These are phyloP conservation scores for Cercospora sojina DNA, from an alignment of 2,329 filamentous ascomycete genomes.

Conservation along the genomic window DNA sequence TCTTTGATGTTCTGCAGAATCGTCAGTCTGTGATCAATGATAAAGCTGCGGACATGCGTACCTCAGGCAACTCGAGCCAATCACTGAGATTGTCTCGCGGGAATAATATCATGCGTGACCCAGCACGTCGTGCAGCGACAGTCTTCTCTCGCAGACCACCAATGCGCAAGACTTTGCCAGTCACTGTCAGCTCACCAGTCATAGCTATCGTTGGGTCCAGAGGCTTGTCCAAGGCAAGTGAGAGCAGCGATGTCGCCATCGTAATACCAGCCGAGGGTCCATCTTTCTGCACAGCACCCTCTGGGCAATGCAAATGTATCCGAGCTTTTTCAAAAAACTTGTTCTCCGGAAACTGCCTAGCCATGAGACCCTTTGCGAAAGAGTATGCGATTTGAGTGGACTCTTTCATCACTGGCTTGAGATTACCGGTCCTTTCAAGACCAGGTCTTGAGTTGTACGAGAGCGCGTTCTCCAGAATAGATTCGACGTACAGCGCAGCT, in stretches of 20 bases:
- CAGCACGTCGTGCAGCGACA: constrained; percentile 86
- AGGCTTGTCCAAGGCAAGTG: constrained; percentile 73
- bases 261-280: constrained; percentile 80
- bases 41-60: constrained; percentile 52
- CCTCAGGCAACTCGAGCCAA: constrained; percentile 95
- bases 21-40: constrained; percentile 13
- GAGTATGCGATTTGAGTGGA: constrained; percentile 94
- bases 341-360: constrained; percentile 81
- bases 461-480: constrained; percentile 83
- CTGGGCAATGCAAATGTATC: constrained; percentile 93
- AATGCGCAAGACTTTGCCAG: constrained; percentile 92
- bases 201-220: constrained; percentile 89
- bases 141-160: constrained; percentile 96
- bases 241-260: constrained; percentile 92
- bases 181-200: constrained; percentile 96
- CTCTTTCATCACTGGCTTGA: constrained; percentile 98
- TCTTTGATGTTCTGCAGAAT: constrained; percentile 86
- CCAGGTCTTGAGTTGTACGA: constrained; percentile 71
- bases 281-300: constrained; percentile 94
- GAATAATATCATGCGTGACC: constrained; percentile 91
- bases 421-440: constrained; percentile 88
- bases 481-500: constrained; percentile 94
- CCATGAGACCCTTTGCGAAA: constrained; percentile 87
- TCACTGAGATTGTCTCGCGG: constrained; percentile 93
- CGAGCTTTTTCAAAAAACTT: constrained; percentile 94